These are phyloP conservation scores for Saraca asoca DNA, from an alignment of 331 rosid genomes.

Conservation along the genomic window DNA sequence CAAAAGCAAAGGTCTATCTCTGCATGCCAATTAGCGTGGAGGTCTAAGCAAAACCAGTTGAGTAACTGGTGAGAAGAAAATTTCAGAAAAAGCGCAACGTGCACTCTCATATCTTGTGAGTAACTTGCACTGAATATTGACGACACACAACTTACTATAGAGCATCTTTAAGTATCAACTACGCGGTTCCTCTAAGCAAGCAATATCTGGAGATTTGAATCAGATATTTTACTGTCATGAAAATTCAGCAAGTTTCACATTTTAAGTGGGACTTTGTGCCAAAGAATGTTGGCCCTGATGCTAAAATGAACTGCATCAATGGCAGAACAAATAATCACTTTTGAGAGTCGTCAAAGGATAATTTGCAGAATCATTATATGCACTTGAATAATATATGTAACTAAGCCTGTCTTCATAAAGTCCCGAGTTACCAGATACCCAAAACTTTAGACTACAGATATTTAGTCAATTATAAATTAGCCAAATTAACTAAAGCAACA, in stretches of 20 bases:
- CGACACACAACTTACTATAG: too few relatives aligned
- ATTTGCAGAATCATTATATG: neutral
- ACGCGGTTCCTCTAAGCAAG: neutral
- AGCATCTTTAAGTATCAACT: neutral
- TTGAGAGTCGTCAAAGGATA: neutral
- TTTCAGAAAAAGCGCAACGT: too few relatives aligned
- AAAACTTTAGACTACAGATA: neutral
- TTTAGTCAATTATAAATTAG: neutral
- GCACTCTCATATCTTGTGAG: neutral
- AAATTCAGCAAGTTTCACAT: too few relatives aligned
- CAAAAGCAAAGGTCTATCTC: too few relatives aligned
- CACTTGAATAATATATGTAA: neutral
- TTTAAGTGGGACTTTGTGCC: neutral
- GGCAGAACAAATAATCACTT: neutral
- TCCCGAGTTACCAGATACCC: slow-evolving; percentile 1
- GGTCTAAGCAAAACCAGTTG: too few relatives aligned
- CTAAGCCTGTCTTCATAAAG: too few relatives aligned
- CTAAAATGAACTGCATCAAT: neutral
- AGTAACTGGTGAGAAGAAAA: neutral
- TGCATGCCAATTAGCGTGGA: too few relatives aligned
- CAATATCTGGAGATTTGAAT: too few relatives aligned
- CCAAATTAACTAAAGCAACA: too few relatives aligned
- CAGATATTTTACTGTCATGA: neutral
- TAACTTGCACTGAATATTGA: too few relatives aligned
- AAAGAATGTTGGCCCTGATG: too few relatives aligned